Conservation (phyloP, 768 basidiomycete species). For the Cystofilobasidium capitatum region DNA sequence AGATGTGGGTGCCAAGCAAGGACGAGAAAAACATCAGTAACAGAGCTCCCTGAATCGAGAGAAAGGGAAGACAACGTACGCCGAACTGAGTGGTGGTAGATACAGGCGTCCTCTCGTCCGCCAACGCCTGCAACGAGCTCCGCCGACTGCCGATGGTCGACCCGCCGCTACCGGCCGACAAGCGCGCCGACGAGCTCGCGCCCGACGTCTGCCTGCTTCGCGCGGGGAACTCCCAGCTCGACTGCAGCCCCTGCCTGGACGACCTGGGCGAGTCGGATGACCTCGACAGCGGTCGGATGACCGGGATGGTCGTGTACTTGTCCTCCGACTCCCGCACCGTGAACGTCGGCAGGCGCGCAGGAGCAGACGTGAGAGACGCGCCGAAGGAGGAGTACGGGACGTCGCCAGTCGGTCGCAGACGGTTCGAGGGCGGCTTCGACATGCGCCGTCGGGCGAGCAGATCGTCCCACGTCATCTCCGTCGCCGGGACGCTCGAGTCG, state of each 20-base stretch:
- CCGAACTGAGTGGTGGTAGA: no score
- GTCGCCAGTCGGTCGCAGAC: neutral
- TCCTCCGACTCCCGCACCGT: neutral
- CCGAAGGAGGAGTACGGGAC: no score
- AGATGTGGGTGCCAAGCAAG: neutral
- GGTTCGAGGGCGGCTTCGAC: neutral
- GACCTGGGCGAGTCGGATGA: neutral
- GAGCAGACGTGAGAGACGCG: neutral
- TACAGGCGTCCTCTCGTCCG: neutral
- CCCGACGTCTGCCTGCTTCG: neutral
- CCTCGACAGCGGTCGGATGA: neutral
- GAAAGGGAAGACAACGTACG: no score
- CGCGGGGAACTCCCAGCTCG: neutral
- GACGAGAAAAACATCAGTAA: no score
- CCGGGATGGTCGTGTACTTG: slow-evolving; percentile 2
- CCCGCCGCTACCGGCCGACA: neutral
- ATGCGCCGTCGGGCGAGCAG: neutral
- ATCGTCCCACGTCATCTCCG: neutral
- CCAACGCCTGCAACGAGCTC: neutral
- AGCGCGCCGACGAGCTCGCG: neutral
- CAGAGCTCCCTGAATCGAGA: no score
- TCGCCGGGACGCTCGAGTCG: neutral
- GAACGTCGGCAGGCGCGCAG: neutral
- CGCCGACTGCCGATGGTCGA: neutral
- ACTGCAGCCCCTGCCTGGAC: neutral